phyloP scores from a whole-genome alignment of 768 basidiomycete species.

The Mycena sanguinolenta region DNA sequence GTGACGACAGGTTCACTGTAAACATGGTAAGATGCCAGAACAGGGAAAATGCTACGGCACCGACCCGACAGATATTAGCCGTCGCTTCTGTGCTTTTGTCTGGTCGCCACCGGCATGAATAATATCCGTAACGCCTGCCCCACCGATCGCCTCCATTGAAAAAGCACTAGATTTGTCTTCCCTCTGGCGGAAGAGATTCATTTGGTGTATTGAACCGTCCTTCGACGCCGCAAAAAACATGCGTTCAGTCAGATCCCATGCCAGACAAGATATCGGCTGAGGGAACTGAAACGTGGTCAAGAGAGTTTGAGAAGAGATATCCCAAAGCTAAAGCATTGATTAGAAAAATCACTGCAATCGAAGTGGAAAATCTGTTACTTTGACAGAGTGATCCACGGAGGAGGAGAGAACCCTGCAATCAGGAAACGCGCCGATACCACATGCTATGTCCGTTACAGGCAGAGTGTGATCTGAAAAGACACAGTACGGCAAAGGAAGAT shows the following conservation, averaged over 20 bases:
- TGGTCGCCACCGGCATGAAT: constrained; percentile 72
- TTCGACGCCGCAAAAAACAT: constrained; percentile 88
- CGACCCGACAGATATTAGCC: constrained; percentile 81
- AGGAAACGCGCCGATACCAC: constrained; percentile 86
- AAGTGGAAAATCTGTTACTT: constrained; percentile 61
- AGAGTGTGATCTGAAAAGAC: constrained; percentile 93
- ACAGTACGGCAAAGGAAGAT: constrained; percentile 82
- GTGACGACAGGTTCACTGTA: constrained; percentile 79
- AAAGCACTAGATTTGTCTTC: constrained; percentile 66
- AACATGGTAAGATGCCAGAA: constrained; percentile 14
- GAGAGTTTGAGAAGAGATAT: constrained; percentile 78
- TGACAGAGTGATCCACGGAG: constrained; percentile 91
- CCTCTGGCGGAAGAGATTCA: constrained; percentile 80
- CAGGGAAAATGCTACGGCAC: constrained; percentile 36
- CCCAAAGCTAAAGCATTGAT: constrained; percentile 74
- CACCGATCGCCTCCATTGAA: constrained; percentile 79
- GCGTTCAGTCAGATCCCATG: constrained; percentile 89
- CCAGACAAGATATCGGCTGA: constrained; percentile 74
- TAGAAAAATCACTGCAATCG: constrained; percentile 25
- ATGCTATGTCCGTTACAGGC: constrained; percentile 84
- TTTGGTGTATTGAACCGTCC: constrained; percentile 82
- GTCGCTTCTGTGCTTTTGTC: constrained; percentile 59
- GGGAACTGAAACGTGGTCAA: constrained; percentile 93
- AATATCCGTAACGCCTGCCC: constrained; percentile 77
- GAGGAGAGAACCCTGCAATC: constrained; percentile 83